Percentiles rank a stretch among this genome's conserved stretches.
Conservation (phyloP, 257 asterid species). For the Phtheirospermum japonicum region DNA sequence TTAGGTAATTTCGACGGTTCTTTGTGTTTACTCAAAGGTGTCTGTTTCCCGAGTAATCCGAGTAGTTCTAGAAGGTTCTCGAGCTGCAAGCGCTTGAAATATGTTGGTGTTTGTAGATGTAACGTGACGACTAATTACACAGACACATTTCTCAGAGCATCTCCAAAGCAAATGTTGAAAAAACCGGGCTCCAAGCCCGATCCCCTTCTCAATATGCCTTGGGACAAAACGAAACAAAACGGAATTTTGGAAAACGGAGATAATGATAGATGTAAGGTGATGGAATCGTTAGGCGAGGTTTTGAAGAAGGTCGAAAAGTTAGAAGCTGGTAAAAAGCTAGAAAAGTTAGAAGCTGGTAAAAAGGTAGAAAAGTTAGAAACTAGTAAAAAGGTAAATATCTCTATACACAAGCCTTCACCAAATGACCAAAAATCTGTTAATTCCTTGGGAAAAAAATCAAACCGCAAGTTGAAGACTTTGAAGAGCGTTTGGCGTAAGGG, state of each 20-base stretch:
- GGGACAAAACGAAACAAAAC: conserved; percentile 42
- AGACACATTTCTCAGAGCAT: conserved; percentile 55
- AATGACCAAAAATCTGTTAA: conserved; percentile 38
- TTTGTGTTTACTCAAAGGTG: conserved; percentile 45
- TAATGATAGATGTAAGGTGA: conserved; percentile 53
- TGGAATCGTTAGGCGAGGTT: conserved; percentile 77
- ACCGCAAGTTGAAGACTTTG: conserved; percentile 49
- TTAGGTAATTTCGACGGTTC: conserved; percentile 63
- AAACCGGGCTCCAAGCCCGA: conserved; percentile 46
- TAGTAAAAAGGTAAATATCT: conserved; percentile 38
- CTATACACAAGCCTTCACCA: conserved; percentile 39
- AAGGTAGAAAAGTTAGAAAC: conserved; percentile 55
- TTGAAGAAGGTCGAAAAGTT: conserved; percentile 82
- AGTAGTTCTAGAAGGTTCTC: conserved; percentile 46
- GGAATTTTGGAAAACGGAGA: conserved; percentile 42
- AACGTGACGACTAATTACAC: conserved; percentile 52
- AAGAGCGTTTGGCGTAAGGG: conserved; percentile 98
- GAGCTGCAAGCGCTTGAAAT: conserved; percentile 57
- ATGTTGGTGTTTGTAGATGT: conserved; percentile 62
- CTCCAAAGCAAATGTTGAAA: conserved; percentile 62
- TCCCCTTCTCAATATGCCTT: conserved; percentile 35
- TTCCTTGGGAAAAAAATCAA: conserved; percentile 30
- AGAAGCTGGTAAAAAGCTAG: conserved; percentile 47
- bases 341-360: conserved; percentile 52
- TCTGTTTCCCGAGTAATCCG: conserved; percentile 40